Evolutionary conservation across 1,284 basidiomycete species (phyloP).

Genomic region (Pseudozyma thailandica): DNA sequence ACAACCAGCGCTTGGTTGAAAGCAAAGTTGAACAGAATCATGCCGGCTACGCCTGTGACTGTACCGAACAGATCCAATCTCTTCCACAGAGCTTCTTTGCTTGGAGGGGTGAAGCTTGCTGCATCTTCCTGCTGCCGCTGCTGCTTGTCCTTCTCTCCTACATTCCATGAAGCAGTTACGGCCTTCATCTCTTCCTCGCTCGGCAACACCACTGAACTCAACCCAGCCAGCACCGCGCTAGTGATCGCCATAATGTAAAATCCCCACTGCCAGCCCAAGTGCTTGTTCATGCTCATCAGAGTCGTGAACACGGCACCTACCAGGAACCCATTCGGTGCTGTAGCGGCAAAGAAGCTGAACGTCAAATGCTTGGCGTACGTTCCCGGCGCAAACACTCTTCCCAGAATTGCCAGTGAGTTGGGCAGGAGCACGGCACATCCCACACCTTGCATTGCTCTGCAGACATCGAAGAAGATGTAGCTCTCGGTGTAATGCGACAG

Average conservation of each 20-base stretch:
- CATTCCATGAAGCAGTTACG: constrained; percentile 28
- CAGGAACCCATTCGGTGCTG: constrained; percentile 57
- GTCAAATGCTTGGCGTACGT: constrained; percentile 41
- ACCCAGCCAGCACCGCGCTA: constrained; percentile 18
- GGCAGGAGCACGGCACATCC: constrained; percentile 54
- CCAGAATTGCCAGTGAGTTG: constrained; percentile 54
- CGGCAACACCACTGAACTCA: constrained; percentile 38
- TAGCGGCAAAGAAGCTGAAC: constrained; percentile 52
- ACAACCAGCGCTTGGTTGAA: constrained; percentile 57
- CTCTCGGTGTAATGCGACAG: constrained; percentile 43
- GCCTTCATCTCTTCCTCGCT: constrained; percentile 36
- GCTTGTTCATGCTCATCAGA: constrained; percentile 22
- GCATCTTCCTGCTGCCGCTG: constrained; percentile 4
- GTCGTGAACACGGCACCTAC: constrained; percentile 48
- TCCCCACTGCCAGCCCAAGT: constrained; percentile 47
- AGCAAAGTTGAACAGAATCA: constrained; percentile 56
- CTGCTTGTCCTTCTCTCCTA: not conserved
- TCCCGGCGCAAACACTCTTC: constrained; percentile 41
- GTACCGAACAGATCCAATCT: constrained; percentile 48
- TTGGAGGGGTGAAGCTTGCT: not conserved
- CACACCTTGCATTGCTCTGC: constrained; percentile 53
- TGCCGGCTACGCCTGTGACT: constrained; percentile 42
- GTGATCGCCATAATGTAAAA: constrained; percentile 54
- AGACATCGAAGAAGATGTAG: constrained; percentile 57
- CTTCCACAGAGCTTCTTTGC: constrained; percentile 16